phyloP scores from a whole-genome alignment of 192 early-diverging fungal species.

The Gonapodya sp. region DNA sequence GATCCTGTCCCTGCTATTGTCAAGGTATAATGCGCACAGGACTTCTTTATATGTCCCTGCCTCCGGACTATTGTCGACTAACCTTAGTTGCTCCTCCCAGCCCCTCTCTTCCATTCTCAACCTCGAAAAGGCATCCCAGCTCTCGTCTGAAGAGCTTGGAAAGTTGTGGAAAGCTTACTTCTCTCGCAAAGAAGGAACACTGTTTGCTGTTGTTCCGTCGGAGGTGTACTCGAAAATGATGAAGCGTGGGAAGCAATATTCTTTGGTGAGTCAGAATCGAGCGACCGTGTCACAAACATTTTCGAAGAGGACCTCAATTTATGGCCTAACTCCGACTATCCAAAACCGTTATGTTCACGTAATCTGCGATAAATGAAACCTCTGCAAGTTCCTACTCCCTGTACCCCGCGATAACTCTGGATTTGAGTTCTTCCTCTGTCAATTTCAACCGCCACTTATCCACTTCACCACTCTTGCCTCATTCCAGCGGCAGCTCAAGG shows the following conservation, averaged over 20 bases:
- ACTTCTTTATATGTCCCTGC: background rate
- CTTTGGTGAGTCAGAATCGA: background rate
- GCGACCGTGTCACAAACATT: no score
- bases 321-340: no score
- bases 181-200: background rate
- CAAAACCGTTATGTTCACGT: no score
- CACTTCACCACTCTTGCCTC: background rate
- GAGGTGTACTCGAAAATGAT: background rate
- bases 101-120: background rate
- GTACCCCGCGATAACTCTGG: background rate
- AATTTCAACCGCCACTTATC: conserved; percentile 3
- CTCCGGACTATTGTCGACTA: background rate
- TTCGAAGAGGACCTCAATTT: no score
- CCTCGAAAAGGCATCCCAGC: background rate
- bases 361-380: background rate
- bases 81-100: background rate
- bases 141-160: background rate
- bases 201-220: background rate
- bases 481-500: background rate
- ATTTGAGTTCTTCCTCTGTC: conserved; percentile 9
- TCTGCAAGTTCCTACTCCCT: conserved; percentile 4
- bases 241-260: background rate
- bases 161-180: conserved; percentile 5
- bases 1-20: background rate
- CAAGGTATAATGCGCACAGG: no score